A percentile compares a stretch with the other conserved stretches of the same genome.
Evolutionary conservation across 352 stramenopile species (phyloP).

Genomic region (Globisporangium emineosum): DNA sequence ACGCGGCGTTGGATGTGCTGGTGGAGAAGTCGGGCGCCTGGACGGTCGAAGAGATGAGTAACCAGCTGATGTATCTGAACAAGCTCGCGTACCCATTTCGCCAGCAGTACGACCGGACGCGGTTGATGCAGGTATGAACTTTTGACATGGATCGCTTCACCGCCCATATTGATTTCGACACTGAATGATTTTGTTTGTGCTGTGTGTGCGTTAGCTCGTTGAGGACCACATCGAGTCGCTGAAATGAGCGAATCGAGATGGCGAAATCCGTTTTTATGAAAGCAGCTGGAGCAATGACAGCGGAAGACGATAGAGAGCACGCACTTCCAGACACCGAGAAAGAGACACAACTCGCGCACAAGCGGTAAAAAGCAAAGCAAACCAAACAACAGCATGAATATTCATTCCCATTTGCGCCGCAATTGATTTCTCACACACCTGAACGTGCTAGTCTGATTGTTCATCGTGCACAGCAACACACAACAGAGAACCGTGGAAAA

Average conservation of each 20-base stretch:
- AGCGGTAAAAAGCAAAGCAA: neutral
- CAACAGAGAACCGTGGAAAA: too few species aligned
- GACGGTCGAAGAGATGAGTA: constrained; percentile 71
- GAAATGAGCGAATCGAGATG: neutral
- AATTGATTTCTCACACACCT: too few species aligned
- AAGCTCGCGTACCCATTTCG: constrained; percentile 68
- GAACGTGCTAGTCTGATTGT: too few species aligned
- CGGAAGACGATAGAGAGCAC: neutral
- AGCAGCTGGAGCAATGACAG: neutral
- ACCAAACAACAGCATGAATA: neutral
- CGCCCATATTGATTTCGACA: neutral
- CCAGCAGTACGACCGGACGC: constrained; percentile 52
- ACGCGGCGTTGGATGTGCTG: constrained; percentile 35
- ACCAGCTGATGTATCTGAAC: constrained; percentile 67
- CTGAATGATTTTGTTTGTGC: neutral
- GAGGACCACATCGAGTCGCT: constrained; percentile 13
- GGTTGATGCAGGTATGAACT: constrained; percentile 69
- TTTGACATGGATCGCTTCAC: too few species aligned
- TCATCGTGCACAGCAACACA: too few species aligned
- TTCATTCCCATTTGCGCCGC: neutral
- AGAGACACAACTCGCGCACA: too few species aligned
- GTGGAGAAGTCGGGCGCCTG: constrained; percentile 60
- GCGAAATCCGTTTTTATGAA: neutral
- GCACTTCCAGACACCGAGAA: neutral
- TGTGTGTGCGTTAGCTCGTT: neutral